Base-by-base conservation (phyloP, 2,329 filamentous ascomycete species). In the Pleomassaria siparia region DNA sequence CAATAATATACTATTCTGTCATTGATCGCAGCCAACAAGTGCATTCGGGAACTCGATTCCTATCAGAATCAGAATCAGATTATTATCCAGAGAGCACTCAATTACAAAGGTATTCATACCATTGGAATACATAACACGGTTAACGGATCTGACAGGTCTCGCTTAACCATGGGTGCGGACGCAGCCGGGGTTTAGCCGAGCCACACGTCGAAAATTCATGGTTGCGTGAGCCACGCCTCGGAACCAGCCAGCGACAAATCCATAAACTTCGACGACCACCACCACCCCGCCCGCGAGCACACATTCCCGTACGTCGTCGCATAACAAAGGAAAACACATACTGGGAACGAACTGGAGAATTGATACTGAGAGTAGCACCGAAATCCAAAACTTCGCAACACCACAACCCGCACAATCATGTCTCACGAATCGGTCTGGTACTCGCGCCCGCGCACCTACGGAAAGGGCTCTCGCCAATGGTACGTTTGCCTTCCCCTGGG, bases 381-480 rank as follows among this genome's bases (percentile, higher is more conserved):
- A 55, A 32, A 28, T 42, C 40, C 25, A 30, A 30, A 22, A 55
- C 56, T 53, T 46, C 55, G 49, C 50, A 52, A 51, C 53, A 44
- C 50, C 48, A 46, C 51, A 40, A 52, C 64, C 71, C 72, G 74
- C 75, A 77, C 78, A 86, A n/a, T 72, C 73, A 89, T 89, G 86
- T 86, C 86, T 78, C 86, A 89, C 91, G 92, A 97, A 83, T 91
- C 88, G 52, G 91, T 97, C 81, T 99, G 92, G 91, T 96, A 95
- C 87, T 96, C 91, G 74, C 91, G 94, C 78, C 94, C 94, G 74
- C 88, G 91, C 79, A 90, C 78, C 77, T 96, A 95, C 85, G 92
- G 92, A 83, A 96, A 96, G 86, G 92, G 92, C 80, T 82, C 89
- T 77, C 88, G 91, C 78, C 78, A 80, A 75, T 96, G 91, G 91